Percentiles rank a stretch among this genome's conserved stretches.
Conservation (phyloP, 208 protist species). For the Leishmania major region DNA sequence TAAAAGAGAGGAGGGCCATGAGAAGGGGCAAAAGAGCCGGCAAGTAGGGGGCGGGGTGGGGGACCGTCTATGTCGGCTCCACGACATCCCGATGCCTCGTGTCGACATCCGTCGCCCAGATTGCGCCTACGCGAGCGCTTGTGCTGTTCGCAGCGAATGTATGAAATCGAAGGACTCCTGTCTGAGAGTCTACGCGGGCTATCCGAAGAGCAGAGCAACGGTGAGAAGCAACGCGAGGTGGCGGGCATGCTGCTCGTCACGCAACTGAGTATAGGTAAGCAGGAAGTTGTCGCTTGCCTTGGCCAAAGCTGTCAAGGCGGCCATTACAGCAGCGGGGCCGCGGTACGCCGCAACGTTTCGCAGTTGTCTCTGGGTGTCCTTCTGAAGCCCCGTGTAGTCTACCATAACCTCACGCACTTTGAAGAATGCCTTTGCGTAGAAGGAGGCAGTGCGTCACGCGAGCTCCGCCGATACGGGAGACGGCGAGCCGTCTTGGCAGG, state of each 20-base stretch:
- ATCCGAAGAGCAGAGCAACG: background rate
- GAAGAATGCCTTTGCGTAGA: background rate
- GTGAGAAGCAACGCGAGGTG: background rate
- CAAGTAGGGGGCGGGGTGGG: background rate
- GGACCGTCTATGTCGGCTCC: background rate
- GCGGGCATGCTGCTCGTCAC: background rate
- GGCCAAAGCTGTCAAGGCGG: background rate
- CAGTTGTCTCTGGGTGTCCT: background rate
- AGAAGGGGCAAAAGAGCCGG: background rate
- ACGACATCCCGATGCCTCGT: background rate
- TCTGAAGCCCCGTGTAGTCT: slow-evolving; percentile 11
- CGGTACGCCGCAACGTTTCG: background rate
- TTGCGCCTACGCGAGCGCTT: background rate
- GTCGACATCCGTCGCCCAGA: background rate
- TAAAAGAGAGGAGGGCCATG: background rate
- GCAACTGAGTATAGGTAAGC: background rate
- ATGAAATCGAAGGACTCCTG: background rate
- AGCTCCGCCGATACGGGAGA: background rate
- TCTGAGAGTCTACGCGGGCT: background rate
- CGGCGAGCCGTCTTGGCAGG: background rate
- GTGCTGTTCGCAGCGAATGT: background rate
- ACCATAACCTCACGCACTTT: background rate
- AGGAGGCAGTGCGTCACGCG: background rate
- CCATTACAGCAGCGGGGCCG: background rate
- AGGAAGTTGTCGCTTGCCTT: background rate